These are phyloP conservation scores for Datura wrightii DNA, from an alignment of 257 asterid species.

Conservation along the genomic window DNA sequence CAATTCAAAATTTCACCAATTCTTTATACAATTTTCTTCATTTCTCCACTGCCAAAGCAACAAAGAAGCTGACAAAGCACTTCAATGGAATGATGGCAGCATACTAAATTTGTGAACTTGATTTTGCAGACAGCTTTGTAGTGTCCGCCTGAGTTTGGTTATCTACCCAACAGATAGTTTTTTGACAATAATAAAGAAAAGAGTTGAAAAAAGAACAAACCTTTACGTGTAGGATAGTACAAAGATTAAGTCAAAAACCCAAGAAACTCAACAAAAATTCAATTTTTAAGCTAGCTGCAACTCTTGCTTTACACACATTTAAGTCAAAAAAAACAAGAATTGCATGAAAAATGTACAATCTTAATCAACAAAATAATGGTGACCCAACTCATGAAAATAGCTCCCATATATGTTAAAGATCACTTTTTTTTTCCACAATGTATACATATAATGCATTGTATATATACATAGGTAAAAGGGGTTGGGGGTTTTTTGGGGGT, in stretches of 20 bases:
- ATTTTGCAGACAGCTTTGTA: slow-evolving; percentile 30
- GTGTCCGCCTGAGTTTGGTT: slow-evolving; percentile 74
- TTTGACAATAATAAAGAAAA: background rate
- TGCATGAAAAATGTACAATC: slow-evolving; percentile 26
- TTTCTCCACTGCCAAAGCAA: slow-evolving; percentile 15
- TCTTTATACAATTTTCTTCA: background rate
- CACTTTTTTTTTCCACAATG: background rate
- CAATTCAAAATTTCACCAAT: slow-evolving; percentile 24
- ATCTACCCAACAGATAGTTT: slow-evolving; percentile 67
- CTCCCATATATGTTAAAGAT: slow-evolving; percentile 5
- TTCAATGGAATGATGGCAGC: background rate
- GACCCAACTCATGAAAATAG: slow-evolving; percentile 28
- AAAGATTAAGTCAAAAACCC: slow-evolving; percentile 45
- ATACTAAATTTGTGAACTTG: background rate
- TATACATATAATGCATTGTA: background rate
- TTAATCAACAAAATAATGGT: slow-evolving; percentile 15
- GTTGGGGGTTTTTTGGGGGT: background rate
- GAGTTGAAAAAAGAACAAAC: slow-evolving; percentile 37
- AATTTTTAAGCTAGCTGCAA: background rate
- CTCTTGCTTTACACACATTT: background rate
- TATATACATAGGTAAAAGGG: background rate
- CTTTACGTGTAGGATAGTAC: slow-evolving; percentile 53
- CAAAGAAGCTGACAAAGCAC: slow-evolving; percentile 22
- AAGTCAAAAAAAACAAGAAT: slow-evolving; percentile 31
- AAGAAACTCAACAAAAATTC: slow-evolving; percentile 34